A percentile compares a stretch with the other conserved stretches of the same genome.
Conservation (phyloP, 768 basidiomycete genomes). For the Hypholoma fasciculare region DNA sequence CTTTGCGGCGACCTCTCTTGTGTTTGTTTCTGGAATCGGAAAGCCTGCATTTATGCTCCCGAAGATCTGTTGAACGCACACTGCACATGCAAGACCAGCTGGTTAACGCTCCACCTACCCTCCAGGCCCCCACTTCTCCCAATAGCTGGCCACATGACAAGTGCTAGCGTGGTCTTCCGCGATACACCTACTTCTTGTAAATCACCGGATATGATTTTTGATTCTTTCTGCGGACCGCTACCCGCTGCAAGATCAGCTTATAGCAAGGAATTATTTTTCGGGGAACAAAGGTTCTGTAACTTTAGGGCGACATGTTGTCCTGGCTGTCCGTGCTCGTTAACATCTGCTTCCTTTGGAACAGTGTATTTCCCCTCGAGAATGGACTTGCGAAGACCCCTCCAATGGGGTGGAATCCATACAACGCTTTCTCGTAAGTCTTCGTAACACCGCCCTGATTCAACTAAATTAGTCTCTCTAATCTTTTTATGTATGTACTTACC, state of each 20-base stretch:
- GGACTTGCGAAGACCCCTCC: constrained; percentile 42
- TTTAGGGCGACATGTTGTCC: not conserved
- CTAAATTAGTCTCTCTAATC: not conserved
- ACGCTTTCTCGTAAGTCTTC: constrained; percentile 40
- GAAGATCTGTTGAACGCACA: not conserved
- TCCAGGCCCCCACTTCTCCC: not conserved
- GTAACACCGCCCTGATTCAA: not conserved
- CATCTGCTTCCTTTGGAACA: constrained; percentile 12
- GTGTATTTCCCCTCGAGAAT: constrained; percentile 32
- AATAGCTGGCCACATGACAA: constrained; percentile 10
- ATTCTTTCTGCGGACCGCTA: not conserved
- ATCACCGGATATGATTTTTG: not conserved
- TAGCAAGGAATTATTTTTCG: not conserved
- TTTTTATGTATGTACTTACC: not conserved
- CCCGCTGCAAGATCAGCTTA: not conserved
- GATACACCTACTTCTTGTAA: not conserved
- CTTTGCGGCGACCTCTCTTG: not conserved
- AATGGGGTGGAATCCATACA: constrained; percentile 53
- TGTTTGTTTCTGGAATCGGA: not conserved
- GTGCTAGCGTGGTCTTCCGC: not conserved
- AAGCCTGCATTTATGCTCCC: not conserved
- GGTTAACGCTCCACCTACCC: not conserved
- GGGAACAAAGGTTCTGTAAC: not conserved
- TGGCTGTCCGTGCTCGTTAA: constrained; percentile 1
- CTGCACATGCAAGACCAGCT: not conserved